phyloP scores from a whole-genome alignment of 495 filamentous ascomycete species.

The Immersiella caudata region DNA sequence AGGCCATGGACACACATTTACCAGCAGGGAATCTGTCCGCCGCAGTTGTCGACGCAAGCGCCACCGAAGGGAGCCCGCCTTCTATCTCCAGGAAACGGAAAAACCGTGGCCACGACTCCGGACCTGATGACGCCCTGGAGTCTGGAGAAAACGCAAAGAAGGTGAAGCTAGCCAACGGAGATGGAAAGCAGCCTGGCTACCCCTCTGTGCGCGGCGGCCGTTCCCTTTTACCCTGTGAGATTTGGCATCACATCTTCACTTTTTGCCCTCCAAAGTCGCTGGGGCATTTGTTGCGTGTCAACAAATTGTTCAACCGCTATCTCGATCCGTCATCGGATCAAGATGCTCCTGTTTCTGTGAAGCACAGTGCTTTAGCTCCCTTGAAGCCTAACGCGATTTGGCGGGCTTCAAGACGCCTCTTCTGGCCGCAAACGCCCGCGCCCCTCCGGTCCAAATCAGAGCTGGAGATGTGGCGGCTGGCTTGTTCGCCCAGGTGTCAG shows the following conservation, averaged over 20 bases:
- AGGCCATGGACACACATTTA: not conserved
- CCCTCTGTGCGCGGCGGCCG: slow-evolving; percentile 32
- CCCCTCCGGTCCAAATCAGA: slow-evolving; percentile 59
- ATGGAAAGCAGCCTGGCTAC: slow-evolving; percentile 13
- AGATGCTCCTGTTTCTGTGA: slow-evolving; percentile 30
- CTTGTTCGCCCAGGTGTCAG: slow-evolving; percentile 57
- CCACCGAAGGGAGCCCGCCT: slow-evolving; percentile 16
- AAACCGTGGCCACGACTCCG: slow-evolving; percentile 20
- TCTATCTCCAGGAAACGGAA: slow-evolving; percentile 46
- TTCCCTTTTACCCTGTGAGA: slow-evolving; percentile 51
- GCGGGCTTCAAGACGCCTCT: slow-evolving; percentile 58
- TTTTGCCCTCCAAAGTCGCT: slow-evolving; percentile 55
- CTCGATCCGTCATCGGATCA: slow-evolving; percentile 48
- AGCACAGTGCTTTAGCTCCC: slow-evolving; percentile 25
- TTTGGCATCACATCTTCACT: slow-evolving; percentile 61
- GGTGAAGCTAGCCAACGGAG: slow-evolving; percentile 39
- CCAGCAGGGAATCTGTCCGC: not conserved
- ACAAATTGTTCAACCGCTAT: slow-evolving; percentile 56
- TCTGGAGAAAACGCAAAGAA: slow-evolving; percentile 36
- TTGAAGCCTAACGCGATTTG: slow-evolving; percentile 60
- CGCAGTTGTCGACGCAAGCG: slow-evolving; percentile 6
- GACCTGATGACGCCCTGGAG: not conserved
- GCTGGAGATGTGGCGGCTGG: slow-evolving; percentile 65
- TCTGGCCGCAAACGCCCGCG: slow-evolving; percentile 58
- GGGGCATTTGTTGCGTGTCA: slow-evolving; percentile 54